phyloP scores from a whole-genome alignment of 2,329 filamentous ascomycete genomes.

The Pseudocercospora crystallina region DNA sequence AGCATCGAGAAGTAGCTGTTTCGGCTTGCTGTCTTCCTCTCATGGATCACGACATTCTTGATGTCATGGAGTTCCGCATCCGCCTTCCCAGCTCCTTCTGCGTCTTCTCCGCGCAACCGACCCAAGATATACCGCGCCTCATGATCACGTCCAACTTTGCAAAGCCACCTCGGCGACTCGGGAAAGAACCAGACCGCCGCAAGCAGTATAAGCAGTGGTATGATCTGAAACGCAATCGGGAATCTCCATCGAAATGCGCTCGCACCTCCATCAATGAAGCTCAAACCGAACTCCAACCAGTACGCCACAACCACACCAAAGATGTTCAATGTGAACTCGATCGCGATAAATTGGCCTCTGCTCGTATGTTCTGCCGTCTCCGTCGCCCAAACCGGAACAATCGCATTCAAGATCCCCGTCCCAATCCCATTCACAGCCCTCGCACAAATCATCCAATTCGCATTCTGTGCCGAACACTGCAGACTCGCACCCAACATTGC shows the following conservation, averaged over 20 bases:
- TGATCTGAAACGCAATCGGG: conserved; percentile 68
- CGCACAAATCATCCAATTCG: conserved; percentile 60
- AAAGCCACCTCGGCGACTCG: conserved; percentile 65
- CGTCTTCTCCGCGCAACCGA: conserved; percentile 59
- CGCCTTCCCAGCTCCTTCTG: conserved; percentile 44
- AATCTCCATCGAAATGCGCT: conserved; percentile 43
- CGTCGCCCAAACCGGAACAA: conserved; percentile 70
- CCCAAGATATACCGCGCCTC: conserved; percentile 66
- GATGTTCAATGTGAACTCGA: conserved; percentile 71
- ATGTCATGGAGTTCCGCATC: conserved; percentile 70
- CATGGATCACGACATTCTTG: conserved; percentile 60
- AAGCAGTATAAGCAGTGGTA: conserved; percentile 50
- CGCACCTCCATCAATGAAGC: conserved; percentile 24
- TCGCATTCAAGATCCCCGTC: conserved; percentile 68
- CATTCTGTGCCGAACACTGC: conserved; percentile 65
- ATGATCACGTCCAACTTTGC: conserved; percentile 64
- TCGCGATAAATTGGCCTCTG: conserved; percentile 51
- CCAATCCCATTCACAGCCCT: conserved; percentile 49
- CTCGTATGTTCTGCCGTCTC: conserved; percentile 68
- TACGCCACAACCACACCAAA: conserved; percentile 57
- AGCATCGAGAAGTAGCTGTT: conserved; percentile 36
- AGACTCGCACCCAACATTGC: conserved; percentile 56
- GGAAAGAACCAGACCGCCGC: conserved; percentile 64
- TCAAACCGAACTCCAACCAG: conserved; percentile 40
- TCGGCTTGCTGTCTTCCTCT: conserved; percentile 41